Percentiles rank a stretch among this genome's conserved stretches.
Conservation (phyloP, 225 moss, liverwort and hornwort species). For the Takakia lepidozioides region DNA sequence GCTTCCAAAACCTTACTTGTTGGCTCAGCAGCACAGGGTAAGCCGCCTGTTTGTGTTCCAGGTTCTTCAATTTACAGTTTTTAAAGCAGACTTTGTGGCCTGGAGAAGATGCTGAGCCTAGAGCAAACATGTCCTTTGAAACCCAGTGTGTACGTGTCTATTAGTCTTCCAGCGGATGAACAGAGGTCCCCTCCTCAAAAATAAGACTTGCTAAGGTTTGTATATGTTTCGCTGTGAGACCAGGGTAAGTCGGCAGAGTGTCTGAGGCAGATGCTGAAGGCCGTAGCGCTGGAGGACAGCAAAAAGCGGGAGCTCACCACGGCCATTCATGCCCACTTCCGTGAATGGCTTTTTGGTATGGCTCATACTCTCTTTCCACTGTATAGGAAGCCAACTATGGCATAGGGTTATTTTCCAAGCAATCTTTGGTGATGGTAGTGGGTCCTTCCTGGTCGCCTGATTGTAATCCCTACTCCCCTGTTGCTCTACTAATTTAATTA, state of each 20-base stretch:
- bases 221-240: no score
- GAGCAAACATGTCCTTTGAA: no score
- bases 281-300: constrained; percentile 64
- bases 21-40: constrained; percentile 90
- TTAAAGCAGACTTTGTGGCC: no score
- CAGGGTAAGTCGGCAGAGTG: constrained; percentile 84
- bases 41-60: no score
- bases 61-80: no score
- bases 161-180: no score
- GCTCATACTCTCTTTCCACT: constrained; percentile 3
- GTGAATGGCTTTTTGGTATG: constrained; percentile 95
- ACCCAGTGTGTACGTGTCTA: no score
- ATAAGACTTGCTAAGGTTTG: no score
- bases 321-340: constrained; percentile 79
- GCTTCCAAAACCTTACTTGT: constrained; percentile 75
- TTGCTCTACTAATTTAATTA: background rate
- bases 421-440: background rate
- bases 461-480: background rate
- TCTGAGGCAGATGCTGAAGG: constrained; percentile 79
- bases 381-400: no score
- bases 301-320: constrained; percentile 69
- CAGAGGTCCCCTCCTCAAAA: no score
- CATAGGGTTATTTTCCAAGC: no score
- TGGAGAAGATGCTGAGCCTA: no score
- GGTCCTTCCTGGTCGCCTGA: background rate